These are phyloP conservation scores for Emydomyces testavorans DNA, from an alignment of 2,329 filamentous ascomycete genomes.

Conservation along the genomic window DNA sequence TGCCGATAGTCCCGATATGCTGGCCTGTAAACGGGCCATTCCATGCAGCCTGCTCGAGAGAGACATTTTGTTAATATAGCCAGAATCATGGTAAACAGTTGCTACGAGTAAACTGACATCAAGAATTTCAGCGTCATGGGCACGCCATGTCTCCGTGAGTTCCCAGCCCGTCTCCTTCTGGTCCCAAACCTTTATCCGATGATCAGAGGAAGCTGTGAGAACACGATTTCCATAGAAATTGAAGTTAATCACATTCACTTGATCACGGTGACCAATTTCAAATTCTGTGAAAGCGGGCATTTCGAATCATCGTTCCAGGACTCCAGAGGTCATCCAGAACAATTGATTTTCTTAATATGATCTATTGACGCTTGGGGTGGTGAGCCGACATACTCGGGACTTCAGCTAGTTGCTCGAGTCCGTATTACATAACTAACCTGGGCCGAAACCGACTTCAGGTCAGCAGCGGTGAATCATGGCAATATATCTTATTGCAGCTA, in stretches of 20 bases:
- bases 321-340: too few relatives aligned
- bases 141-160: constrained; percentile 75
- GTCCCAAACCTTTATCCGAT: constrained; percentile 85
- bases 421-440: too few relatives aligned
- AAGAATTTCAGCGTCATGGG: constrained; percentile 79
- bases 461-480: constrained; percentile 6
- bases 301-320: constrained; percentile 1
- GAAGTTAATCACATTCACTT: constrained; percentile 76
- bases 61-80: constrained; percentile 17
- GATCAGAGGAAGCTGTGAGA: constrained; percentile 82
- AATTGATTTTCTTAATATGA: too few relatives aligned
- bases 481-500: background rate
- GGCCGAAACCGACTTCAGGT: too few relatives aligned
- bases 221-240: constrained; percentile 88
- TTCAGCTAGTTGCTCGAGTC: too few relatives aligned
- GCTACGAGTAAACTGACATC: constrained; percentile 48
- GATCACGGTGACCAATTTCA: constrained; percentile 43
- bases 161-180: constrained; percentile 63
- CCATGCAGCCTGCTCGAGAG: constrained; percentile 63
- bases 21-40: constrained; percentile 82
- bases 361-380: too few relatives aligned
- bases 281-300: constrained; percentile 35
- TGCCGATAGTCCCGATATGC: constrained; percentile 74
- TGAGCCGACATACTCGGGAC: too few relatives aligned
- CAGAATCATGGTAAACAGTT: too few relatives aligned